Conservation (phyloP, 345 rosid genomes). For the Kernera saxatilis region DNA sequence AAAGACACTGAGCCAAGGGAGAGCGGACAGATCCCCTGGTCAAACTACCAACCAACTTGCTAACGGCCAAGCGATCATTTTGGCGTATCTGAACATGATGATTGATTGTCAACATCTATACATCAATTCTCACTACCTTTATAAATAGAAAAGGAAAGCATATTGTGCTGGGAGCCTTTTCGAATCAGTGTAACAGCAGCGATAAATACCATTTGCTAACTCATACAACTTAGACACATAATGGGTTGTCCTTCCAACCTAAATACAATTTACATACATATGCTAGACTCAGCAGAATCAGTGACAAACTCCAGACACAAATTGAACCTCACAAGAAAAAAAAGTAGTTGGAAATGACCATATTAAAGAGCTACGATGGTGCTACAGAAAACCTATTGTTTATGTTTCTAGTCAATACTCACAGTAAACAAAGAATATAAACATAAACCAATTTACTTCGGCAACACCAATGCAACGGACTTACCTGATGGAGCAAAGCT, state of each 20-base stretch:
- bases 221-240: neutral
- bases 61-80: constrained; percentile 86
- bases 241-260: neutral
- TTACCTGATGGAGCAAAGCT: constrained; percentile 87
- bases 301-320: too few species aligned
- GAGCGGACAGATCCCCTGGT: constrained; percentile 92
- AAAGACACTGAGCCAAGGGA: constrained; percentile 92
- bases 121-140: neutral
- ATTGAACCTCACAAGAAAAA: too few species aligned
- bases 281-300: too few species aligned
- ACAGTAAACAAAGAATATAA: neutral
- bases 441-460: neutral
- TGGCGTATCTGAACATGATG: constrained; percentile 68
- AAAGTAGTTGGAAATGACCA: too few species aligned
- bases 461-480: constrained; percentile 3
- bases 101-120: constrained; percentile 7
- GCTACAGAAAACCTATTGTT: neutral
- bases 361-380: neutral
- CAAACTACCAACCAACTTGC: constrained; percentile 84
- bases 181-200: neutral
- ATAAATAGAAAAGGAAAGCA: neutral
- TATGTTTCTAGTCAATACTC: constrained; percentile 1
- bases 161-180: neutral
- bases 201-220: neutral
- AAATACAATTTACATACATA: neutral